Conservation (phyloP, 768 basidiomycete species). For the Psilocybe cubensis region DNA sequence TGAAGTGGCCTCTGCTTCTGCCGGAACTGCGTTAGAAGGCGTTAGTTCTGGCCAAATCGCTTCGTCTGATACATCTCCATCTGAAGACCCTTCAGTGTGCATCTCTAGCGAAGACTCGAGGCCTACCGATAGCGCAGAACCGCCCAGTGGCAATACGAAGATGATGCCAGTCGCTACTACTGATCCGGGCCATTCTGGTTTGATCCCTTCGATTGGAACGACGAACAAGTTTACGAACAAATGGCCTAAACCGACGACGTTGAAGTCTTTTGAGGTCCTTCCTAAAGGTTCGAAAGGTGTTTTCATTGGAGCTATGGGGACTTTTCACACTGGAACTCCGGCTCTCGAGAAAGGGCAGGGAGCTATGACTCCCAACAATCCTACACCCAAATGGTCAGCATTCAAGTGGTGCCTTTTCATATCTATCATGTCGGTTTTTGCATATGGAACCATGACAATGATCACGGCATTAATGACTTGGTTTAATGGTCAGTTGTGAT, state of each 20-base stretch:
- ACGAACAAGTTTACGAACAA: conserved; percentile 53
- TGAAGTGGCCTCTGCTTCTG: neutral
- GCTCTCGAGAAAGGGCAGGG: conserved; percentile 34
- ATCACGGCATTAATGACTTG: conserved; percentile 59
- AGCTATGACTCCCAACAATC: conserved; percentile 41
- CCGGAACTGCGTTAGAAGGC: neutral
- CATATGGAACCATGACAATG: conserved; percentile 55
- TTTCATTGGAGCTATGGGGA: neutral
- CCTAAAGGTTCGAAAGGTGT: conserved; percentile 11
- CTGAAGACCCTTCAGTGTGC: neutral
- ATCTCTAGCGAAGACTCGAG: neutral
- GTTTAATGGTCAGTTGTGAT: conserved; percentile 50
- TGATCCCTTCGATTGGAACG: conserved; percentile 34
- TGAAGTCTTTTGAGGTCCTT: conserved; percentile 23
- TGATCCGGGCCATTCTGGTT: conserved; percentile 29
- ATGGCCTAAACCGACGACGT: conserved; percentile 48
- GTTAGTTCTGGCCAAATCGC: neutral
- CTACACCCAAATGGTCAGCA: conserved; percentile 55
- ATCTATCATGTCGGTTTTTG: conserved; percentile 57
- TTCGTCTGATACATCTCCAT: neutral
- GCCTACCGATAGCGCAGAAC: neutral
- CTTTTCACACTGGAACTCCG: conserved; percentile 22
- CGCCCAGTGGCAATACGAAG: neutral
- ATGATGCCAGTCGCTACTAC: conserved; percentile 4
- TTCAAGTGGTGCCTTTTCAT: conserved; percentile 65